Base-by-base conservation (phyloP, 2,329 filamentous ascomycete genomes). In the Penicillium hordei region DNA sequence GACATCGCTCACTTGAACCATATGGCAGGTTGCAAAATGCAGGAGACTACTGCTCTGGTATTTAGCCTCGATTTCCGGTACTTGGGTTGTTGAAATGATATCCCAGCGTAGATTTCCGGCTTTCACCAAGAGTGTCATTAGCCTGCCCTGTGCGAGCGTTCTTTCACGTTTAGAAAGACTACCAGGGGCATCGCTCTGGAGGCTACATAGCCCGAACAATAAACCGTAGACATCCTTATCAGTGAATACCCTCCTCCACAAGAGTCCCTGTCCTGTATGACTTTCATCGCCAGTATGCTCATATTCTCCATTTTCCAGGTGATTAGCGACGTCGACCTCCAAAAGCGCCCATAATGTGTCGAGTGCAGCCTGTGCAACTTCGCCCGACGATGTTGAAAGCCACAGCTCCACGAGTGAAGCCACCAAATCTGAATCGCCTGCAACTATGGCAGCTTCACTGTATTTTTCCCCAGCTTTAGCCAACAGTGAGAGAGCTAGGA, bases 231-330 rank as follows among this genome's bases (percentile, higher is more conserved):
- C 79, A 65, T 86, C 79, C 57, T 77, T 80, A 61, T 88, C 86
- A 2, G 79, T 78, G 64, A 88, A 87, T 0, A 88, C 63, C 19
- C 86, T 81, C 66, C 84, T 81, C 85, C 85, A 87, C 66, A 88
- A 76, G 1, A 86, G 72, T 0, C 81, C 82, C 61, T 82, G 80
- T 4, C 80, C 79, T 65, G 59, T 63, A 50, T 65, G 65, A 8
- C 56, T 52, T 13, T 68, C 66, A 36, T 67, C 64, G 9, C 55
- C 45, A 3, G 57, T 59, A 44, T 61, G 57, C 5, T 63, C 58
- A 43, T 64, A 51, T 57, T 65, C 67, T 17, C 61, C 64, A 51
- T 66, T 68, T 57, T 74, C 67, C 50, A 67, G 62, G 21, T 65
- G 66, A 55, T 64, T 75, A 25, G 70, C 67, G 43, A 78, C 71